Evolutionary conservation across 306 rosid genomes (phyloP), one percentile per base, ranked within the genome.

Genomic region (Sesbania bispinosa): DNA sequence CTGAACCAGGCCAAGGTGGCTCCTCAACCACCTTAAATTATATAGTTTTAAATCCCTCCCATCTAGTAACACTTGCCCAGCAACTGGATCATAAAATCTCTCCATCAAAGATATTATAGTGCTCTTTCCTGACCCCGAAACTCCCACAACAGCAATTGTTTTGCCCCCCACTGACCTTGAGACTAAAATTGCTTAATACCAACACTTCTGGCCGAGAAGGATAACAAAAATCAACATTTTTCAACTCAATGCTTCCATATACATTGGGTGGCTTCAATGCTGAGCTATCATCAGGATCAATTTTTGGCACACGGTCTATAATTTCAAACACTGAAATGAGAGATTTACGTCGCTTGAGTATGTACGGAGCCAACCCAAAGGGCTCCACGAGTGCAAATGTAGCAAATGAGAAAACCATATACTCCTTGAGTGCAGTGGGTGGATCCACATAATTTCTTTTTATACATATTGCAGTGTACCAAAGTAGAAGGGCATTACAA

Each of bases 301-400:
- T 95, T 82, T 91, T 91, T 18, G 99, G 99, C 75, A 86, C 85
- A 1, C 99, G 91, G 16, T 95, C 99, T 53, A 95, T 91, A 80
- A 95, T 95, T 82, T 95, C 99, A 82, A 95, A 95, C 61, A 95
- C 99, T 20, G 99, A 95, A 67, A 88, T 76, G 75, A 95, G 96
- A 62, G 99, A 95, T 63, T 95, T 91, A n/a, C 99, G 96, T n/a
- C 99, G 88, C 80, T 95, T 95, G 42, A 95, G 96, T 63, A 95
- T 95, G 85, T 95, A 95, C 7, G 99, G 99, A 82, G 99, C 99
- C 88, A 95, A 74, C n/a, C 99, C 99, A 74, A 95, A 95, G 60
- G 99, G 99, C 83, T 95, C 99, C 81, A 95, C 99, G 58, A 95
- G 90, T 2, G 99, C 99, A 84, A 95, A 95, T 20, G 99, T 89